Evolutionary conservation across 2,329 filamentous ascomycete species (phyloP).

Genomic region (Phaeosphaeriaceae sp.): DNA sequence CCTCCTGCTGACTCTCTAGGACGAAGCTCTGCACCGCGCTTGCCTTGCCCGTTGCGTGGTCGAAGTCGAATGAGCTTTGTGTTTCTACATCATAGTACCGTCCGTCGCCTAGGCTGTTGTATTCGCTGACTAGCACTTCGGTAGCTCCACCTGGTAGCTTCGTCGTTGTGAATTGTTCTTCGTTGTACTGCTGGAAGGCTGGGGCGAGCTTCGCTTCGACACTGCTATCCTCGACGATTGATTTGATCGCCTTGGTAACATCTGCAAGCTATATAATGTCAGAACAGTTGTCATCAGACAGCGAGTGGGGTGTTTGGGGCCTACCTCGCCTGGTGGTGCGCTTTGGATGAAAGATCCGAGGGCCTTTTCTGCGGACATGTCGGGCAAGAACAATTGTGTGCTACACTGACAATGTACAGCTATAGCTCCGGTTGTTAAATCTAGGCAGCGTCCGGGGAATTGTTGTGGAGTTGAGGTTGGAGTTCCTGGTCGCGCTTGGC

Average conservation of each 20-base stretch:
- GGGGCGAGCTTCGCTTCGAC: slow-evolving; percentile 76
- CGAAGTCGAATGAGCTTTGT: slow-evolving; percentile 86
- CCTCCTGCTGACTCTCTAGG: slow-evolving; percentile 76
- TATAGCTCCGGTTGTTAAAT: background rate
- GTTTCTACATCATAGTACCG: slow-evolving; percentile 91
- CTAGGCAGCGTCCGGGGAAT: slow-evolving; percentile 1
- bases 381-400: background rate
- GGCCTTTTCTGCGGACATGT: slow-evolving; percentile 47
- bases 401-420: slow-evolving; percentile 9
- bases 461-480: slow-evolving; percentile 29
- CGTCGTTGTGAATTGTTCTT: slow-evolving; percentile 87
- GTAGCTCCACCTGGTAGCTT: slow-evolving; percentile 89
- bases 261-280: slow-evolving; percentile 72
- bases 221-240: slow-evolving; percentile 73
- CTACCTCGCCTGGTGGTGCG: slow-evolving; percentile 94
- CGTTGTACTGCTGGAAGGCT: slow-evolving; percentile 94
- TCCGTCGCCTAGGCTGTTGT: slow-evolving; percentile 81
- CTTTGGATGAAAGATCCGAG: slow-evolving; percentile 85
- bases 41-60: slow-evolving; percentile 86
- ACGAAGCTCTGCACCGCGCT: slow-evolving; percentile 81
- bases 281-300: slow-evolving; percentile 16
- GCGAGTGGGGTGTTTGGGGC: slow-evolving; percentile 25
- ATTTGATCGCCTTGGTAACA: slow-evolving; percentile 91
- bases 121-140: slow-evolving; percentile 79
- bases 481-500: slow-evolving; percentile 23